Evolutionary conservation across 345 rosid genomes (phyloP).

Genomic region (Eucalyptus leucophloia): DNA sequence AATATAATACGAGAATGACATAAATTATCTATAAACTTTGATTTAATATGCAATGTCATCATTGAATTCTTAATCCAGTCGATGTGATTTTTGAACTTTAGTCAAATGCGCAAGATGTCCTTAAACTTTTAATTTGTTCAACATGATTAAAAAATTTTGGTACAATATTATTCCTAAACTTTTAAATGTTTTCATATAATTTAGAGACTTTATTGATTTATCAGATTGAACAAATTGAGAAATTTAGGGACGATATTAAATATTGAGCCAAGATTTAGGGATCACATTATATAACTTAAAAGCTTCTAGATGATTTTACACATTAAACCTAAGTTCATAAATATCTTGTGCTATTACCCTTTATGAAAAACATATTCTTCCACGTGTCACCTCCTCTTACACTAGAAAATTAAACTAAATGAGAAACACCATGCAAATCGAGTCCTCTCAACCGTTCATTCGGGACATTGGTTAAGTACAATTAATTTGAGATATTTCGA

Average conservation of each 20-base stretch:
- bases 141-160: no score
- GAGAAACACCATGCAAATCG: not conserved
- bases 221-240: not conserved
- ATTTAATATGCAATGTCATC: no score
- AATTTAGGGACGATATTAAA: rapidly evolving
- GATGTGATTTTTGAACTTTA: not conserved
- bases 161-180: not conserved
- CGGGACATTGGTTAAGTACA: not conserved
- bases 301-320: rapidly evolving
- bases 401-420: not conserved
- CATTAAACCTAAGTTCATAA: not conserved
- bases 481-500: not conserved
- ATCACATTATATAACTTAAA: not conserved
- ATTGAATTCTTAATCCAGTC: no score
- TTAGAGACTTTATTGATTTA: not conserved
- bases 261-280: rapidly evolving
- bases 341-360: not conserved
- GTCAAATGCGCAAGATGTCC: rapidly evolving
- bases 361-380: rapidly evolving
- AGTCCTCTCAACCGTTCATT: rapidly evolving
- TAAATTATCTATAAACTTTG: no score
- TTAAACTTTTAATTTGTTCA: not conserved
- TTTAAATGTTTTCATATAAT: not conserved
- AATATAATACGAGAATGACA: no score
- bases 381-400: rapidly evolving